phyloP scores from a whole-genome alignment of 371 early-diverging fungal species.

The Capillidium heterosporum region DNA sequence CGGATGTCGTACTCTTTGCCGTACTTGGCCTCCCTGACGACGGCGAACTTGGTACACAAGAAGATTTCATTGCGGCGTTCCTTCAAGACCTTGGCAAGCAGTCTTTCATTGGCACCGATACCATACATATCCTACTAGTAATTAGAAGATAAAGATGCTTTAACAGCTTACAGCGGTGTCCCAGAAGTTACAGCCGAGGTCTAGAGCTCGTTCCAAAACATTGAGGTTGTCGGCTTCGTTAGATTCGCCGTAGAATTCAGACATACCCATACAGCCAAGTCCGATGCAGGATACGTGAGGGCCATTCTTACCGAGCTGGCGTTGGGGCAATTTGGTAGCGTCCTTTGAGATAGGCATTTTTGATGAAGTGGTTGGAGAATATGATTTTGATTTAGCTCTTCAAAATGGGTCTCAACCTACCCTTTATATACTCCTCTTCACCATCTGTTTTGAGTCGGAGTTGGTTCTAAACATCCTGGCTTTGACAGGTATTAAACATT shows the following conservation, averaged over 20 bases:
- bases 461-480: too few species aligned
- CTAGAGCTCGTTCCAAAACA: constrained; percentile 1
- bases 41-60: constrained; percentile 1
- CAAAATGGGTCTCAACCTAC: too few species aligned
- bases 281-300: not conserved
- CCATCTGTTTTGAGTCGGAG: too few species aligned
- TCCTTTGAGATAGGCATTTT: too few species aligned
- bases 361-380: too few species aligned
- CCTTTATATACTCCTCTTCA: too few species aligned
- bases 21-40: not conserved
- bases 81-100: not conserved
- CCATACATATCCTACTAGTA: constrained; percentile 2
- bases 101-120: not conserved
- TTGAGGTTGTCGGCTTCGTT: constrained; percentile 7
- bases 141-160: not conserved
- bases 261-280: constrained; percentile 7
- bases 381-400: too few species aligned
- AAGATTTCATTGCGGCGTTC: constrained; percentile 1
- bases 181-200: constrained; percentile 11
- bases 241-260: constrained; percentile 6
- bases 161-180: constrained; percentile 10
- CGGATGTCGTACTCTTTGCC: constrained; percentile 9
- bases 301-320: constrained; percentile 1
- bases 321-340: not conserved
- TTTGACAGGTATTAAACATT: too few species aligned